phyloP scores from a whole-genome alignment of 2,329 filamentous ascomycete species.

The Penicillium rolfsii region DNA sequence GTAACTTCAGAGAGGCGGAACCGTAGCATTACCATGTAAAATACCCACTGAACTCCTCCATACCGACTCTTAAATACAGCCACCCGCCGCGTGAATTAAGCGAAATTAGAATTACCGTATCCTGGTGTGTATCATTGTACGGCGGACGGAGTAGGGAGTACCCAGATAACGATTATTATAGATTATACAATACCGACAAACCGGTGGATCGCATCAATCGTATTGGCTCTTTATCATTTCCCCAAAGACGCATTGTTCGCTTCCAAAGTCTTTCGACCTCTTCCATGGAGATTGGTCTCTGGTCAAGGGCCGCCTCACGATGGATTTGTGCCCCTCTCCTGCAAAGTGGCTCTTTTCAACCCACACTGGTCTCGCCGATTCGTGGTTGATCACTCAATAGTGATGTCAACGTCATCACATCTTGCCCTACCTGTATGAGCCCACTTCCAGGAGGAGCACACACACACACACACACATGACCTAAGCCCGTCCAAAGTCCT shows the following conservation, averaged over 20 bases:
- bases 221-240: neutral
- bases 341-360: too few species aligned
- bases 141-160: neutral
- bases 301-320: neutral
- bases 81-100: neutral
- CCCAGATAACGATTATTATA: neutral
- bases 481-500: neutral
- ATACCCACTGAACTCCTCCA: neutral
- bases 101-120: neutral
- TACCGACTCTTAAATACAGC: neutral
- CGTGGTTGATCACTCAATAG: too few species aligned
- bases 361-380: neutral
- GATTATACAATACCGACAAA: neutral
- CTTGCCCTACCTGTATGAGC: neutral
- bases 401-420: neutral
- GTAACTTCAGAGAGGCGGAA: neutral
- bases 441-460: neutral
- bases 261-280: neutral
- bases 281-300: neutral
- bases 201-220: neutral
- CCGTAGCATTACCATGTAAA: neutral
- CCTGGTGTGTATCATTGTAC: neutral
- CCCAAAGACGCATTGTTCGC: slow-evolving; percentile 1
- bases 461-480: too few species aligned
- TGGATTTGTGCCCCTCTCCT: neutral